Evolutionary conservation across 2,329 filamentous ascomycete genomes (phyloP), one percentile per base, ranked within the genome.

Genomic region (Massarina eburnea): DNA sequence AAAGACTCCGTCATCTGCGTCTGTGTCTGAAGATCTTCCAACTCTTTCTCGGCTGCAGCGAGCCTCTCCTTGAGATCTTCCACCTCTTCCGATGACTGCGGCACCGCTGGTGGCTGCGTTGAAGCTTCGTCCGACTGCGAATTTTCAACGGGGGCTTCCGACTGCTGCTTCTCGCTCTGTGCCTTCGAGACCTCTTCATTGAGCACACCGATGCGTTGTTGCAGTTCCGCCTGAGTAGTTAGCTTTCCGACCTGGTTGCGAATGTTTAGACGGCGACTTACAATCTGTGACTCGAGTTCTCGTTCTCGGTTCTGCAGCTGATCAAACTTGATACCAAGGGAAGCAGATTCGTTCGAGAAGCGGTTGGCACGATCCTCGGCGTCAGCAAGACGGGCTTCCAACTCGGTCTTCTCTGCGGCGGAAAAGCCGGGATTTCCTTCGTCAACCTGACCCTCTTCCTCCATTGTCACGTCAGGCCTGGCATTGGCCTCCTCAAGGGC

Each of bases 401-500:
- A 52, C 12, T 57, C 59, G 29, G 63, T 56, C 27, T 71, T 52
- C 27, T 73, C 68, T 34, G 67, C 65, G 15, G 36, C 49, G 35
- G 51, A 52, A 35, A 57, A 43, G n/a, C 52, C 57, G 21, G 57
- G 15, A 15, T 38, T 55, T 18, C 47, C 54, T 48, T 74, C 74
- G 21, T 69, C 60, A 22, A 76, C 59, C 42, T 77, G 71, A 10
- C 73, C 76, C 48, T 80, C 76, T 54, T 84, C 79, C 15, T 48
- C 58, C 58, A 63, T 67, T 36, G 46, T 49, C 24, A 61, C 55
- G 41, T 66, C 58, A 34, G 59, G 56, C 35, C 72, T 71, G 20
- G 76, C 73, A 26, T 81, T 67, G 8, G 82, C 80, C 49, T 81
- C 76, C 44, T 90, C 86, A 35, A 87, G 77, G 57, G 90, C 83